These are phyloP conservation scores for Spathaspora gorwiae DNA, from an alignment of 805 yeast genomes.

Conservation along the genomic window DNA sequence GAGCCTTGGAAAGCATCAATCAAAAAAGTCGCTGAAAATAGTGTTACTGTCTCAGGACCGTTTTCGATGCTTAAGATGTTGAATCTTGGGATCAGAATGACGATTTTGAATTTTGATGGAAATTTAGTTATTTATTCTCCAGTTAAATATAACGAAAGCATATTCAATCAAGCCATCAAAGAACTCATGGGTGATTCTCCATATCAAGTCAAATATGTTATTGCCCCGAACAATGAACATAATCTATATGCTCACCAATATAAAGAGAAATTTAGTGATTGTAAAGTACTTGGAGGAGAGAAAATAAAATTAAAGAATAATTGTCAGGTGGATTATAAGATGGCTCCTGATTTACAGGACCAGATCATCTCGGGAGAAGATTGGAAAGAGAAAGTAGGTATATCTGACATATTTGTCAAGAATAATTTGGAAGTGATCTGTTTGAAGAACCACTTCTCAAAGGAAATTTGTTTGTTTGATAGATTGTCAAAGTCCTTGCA, in stretches of 20 bases:
- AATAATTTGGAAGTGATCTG: constrained; percentile 43
- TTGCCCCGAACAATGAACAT: constrained; percentile 56
- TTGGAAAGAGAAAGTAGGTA: constrained; percentile 19
- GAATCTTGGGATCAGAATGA: constrained; percentile 3
- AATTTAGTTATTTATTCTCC: constrained; percentile 3
- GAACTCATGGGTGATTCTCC: constrained; percentile 15
- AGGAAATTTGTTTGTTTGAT: constrained; percentile 48
- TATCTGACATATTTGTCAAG: constrained; percentile 26
- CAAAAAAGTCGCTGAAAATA: constrained; percentile 1
- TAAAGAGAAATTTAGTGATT: constrained; percentile 17
- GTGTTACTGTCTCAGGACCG: constrained; percentile 3
- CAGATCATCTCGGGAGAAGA: constrained; percentile 12
- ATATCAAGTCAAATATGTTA: constrained; percentile 25
- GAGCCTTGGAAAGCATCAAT: constrained; percentile 4
- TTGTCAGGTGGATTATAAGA: constrained; percentile 31
- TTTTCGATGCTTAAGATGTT: constrained; percentile 2
- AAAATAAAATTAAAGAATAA: constrained; percentile 26
- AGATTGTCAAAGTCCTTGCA: constrained; percentile 39
- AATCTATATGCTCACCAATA: constrained; percentile 52
- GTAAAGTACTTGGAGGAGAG: constrained; percentile 42
- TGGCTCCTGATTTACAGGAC: constrained; percentile 29
- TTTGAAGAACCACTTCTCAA: constrained; percentile 46
- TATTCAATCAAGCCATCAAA: constrained; percentile 19
- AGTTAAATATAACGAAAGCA: neutral
- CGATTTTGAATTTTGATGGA: constrained; percentile 1